phyloP scores from a whole-genome alignment of 306 rosid genomes.

The Quercus glauca region DNA sequence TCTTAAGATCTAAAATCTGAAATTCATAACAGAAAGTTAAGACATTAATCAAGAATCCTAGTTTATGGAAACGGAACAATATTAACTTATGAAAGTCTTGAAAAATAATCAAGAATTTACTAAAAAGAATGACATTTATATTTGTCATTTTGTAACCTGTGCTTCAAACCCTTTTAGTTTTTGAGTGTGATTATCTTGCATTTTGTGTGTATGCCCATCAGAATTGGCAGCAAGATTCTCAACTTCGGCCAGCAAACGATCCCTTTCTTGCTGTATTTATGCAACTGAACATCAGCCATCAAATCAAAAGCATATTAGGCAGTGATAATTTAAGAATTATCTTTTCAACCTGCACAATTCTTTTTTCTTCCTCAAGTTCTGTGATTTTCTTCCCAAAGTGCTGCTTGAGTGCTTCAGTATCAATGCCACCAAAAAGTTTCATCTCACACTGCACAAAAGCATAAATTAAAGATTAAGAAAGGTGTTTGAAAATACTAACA shows the following conservation, averaged over 20 bases:
- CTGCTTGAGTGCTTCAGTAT: conserved; percentile 58
- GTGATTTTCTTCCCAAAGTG: conserved; percentile 64
- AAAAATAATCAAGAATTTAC: conserved; percentile 11
- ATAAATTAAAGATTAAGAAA: background rate
- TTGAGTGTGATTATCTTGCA: conserved; percentile 53
- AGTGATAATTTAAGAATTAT: conserved; percentile 17
- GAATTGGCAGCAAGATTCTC: conserved; percentile 59
- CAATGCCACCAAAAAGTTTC: conserved; percentile 57
- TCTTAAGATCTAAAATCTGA: conserved; percentile 75
- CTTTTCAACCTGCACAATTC: conserved; percentile 59
- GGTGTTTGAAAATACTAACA: background rate
- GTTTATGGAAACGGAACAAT: background rate
- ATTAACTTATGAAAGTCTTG: background rate
- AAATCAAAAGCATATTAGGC: conserved; percentile 11
- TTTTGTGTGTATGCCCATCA: conserved; percentile 49
- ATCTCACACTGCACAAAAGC: conserved; percentile 61
- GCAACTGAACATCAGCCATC: conserved; percentile 26
- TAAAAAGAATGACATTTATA: conserved; percentile 12
- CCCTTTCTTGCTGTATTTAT: conserved; percentile 67
- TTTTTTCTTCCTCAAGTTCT: conserved; percentile 82
- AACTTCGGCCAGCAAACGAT: conserved; percentile 62
- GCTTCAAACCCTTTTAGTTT: conserved; percentile 63
- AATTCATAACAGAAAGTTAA: conserved; percentile 8
- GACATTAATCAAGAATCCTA: background rate
- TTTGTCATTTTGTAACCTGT: conserved; percentile 45